Evolutionary conservation across 2,329 filamentous ascomycete genomes (phyloP), one percentile per base, ranked within the genome.

Genomic region (Cladosporium austrohemisphaericum): DNA sequence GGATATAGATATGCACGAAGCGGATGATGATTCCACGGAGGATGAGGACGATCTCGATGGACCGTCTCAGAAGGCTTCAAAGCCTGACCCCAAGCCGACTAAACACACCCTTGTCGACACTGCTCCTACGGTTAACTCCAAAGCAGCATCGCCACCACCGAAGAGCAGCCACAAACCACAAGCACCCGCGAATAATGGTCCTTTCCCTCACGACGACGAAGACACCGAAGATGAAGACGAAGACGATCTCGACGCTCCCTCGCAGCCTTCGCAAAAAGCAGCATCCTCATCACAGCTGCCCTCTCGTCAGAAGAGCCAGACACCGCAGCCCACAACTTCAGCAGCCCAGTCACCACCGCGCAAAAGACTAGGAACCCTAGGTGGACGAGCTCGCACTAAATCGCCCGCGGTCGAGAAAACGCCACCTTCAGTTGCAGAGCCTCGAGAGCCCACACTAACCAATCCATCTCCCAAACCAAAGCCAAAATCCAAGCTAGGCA

Each of bases 41-140:
- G 67, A 69, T 4, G 69, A 73, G 19, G 59, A 62, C 29, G 62
- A 65, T 43, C 60, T 72, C 9, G 69, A 71, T 55, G 64, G 58
- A 5, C 63, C 62, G 18, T 46, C 52, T 4, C 22, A 41, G 14
- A 53, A 26, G 11, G 6, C 28, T 16, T 9, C 47, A 9, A 40
- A 43, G n/a, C 16, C 43, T 10, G 5, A 20, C 13, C 26, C 11
- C 5, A 28, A 14, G 26, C 5, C 3, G 5, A 32, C 32, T 18
- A 13, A 35, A 13, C 32, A 10, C 4, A 13, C 5, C 13, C 5
- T n/a, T 4, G 5, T 13, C 29, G 14, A 31, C 29, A 26, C 13
- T 5, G 32, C 32, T 9, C n/a, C 13, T 18, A 5, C 16, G 19
- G 9, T 16, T 9, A 16, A 13, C 4, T 8, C 32, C 14, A 35